phyloP scores from a whole-genome alignment of 2,329 filamentous ascomycete species.

The Colletotrichum musae region DNA sequence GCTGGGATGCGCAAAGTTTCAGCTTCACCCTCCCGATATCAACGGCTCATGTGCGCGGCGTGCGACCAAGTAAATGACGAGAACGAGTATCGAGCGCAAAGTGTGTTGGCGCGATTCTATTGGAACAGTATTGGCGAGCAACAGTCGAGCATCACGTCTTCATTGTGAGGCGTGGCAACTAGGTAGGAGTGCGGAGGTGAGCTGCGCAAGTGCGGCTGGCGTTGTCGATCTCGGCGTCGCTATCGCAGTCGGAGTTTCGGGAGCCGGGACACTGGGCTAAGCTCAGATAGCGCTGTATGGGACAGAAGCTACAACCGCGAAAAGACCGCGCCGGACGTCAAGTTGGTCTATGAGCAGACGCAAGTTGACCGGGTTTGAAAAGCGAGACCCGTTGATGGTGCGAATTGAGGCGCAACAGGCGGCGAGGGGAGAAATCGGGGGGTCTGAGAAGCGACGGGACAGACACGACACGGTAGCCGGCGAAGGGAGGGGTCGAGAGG shows the following conservation, averaged over 20 bases:
- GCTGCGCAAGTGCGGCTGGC: not conserved
- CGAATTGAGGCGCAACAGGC: not conserved
- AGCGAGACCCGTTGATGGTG: too few relatives aligned
- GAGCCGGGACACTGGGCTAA: constrained; percentile 11
- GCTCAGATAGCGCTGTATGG: constrained; percentile 3
- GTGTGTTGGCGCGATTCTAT: constrained; percentile 17
- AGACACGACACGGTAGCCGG: not conserved
- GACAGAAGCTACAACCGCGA: constrained; percentile 17
- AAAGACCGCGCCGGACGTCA: constrained; percentile 19
- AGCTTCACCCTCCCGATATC: constrained; percentile 32
- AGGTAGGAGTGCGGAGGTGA: constrained; percentile 1
- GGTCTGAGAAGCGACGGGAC: not conserved
- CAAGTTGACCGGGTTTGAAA: too few relatives aligned
- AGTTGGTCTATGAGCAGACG: too few relatives aligned
- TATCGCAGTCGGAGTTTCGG: constrained; percentile 20
- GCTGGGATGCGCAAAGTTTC: constrained; percentile 37
- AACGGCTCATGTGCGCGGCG: constrained; percentile 36
- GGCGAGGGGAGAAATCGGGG: not conserved
- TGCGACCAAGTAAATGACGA: constrained; percentile 5
- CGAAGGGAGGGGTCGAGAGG: constrained; percentile 10
- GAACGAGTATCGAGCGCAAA: not conserved
- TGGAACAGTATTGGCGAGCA: constrained; percentile 9
- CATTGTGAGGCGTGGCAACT: constrained; percentile 19
- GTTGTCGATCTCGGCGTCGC: constrained; percentile 17
- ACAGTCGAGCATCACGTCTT: constrained; percentile 32